phyloP scores from a whole-genome alignment of 495 filamentous ascomycete species.

The Aspergillus kassunensis region DNA sequence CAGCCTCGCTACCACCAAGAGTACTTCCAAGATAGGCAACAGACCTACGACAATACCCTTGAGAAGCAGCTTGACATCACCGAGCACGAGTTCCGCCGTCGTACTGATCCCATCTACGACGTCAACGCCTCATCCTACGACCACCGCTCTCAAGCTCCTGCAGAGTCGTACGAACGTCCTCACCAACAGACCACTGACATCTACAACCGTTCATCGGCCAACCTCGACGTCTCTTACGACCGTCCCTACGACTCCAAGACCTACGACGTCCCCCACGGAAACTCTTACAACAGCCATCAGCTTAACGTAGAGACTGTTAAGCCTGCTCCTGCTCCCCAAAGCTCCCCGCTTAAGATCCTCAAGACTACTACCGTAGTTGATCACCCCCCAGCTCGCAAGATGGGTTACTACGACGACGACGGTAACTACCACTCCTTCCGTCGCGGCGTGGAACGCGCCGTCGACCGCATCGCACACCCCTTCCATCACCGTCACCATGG shows the following conservation, averaged over 20 bases:
- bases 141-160: constrained; percentile 30
- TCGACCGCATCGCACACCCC: constrained; percentile 74
- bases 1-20: constrained; percentile 51
- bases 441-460: constrained; percentile 77
- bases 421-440: constrained; percentile 94
- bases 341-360: constrained; percentile 26
- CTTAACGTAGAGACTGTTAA: constrained; percentile 51
- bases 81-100: constrained; percentile 81
- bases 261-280: constrained; percentile 27
- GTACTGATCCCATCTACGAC: constrained; percentile 65
- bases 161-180: constrained; percentile 26
- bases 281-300: constrained; percentile 30
- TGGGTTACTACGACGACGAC: constrained; percentile 99
- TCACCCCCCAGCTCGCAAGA: constrained; percentile 58
- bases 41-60: constrained; percentile 49
- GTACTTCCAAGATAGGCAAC: constrained; percentile 51
- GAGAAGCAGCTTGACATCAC: constrained; percentile 70
- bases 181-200: constrained; percentile 16
- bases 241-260: constrained; percentile 23
- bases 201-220: constrained; percentile 11
- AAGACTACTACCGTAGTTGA: constrained; percentile 47
- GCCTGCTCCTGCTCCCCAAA: constrained; percentile 35
- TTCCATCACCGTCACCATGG: constrained; percentile 45
- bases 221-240: constrained; percentile 21
- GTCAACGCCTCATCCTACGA: constrained; percentile 48